phyloP scores from a whole-genome alignment of 768 basidiomycete genomes.

The Tricholoma sp. region DNA sequence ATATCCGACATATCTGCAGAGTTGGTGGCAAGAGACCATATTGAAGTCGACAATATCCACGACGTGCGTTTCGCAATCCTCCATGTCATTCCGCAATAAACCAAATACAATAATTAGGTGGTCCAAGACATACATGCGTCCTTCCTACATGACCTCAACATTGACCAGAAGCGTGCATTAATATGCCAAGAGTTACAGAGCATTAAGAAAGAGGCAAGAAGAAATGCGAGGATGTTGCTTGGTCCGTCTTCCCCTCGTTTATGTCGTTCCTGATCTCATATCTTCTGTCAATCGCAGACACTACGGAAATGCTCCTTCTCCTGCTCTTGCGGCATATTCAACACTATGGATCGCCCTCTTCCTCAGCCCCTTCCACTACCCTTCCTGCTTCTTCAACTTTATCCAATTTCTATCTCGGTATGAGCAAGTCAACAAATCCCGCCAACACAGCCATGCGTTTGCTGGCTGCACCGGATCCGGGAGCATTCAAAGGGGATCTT shows the following conservation, averaged over 20 bases:
- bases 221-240: slow-evolving; percentile 49
- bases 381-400: slow-evolving; percentile 6
- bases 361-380: slow-evolving; percentile 7
- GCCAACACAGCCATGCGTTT: slow-evolving; percentile 49
- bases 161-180: slow-evolving; percentile 61
- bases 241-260: slow-evolving; percentile 33
- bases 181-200: slow-evolving; percentile 58
- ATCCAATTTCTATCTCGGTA: slow-evolving; percentile 15
- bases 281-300: slow-evolving; percentile 33
- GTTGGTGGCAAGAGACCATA: slow-evolving; percentile 64
- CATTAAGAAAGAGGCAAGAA: slow-evolving; percentile 32
- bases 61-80: slow-evolving; percentile 42
- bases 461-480: slow-evolving; percentile 51
- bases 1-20: slow-evolving; percentile 65
- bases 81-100: slow-evolving; percentile 2
- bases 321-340: slow-evolving; percentile 77
- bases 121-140: slow-evolving; percentile 45
- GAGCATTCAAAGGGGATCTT: slow-evolving; percentile 52
- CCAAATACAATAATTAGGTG: slow-evolving; percentile 30
- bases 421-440: slow-evolving; percentile 31
- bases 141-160: slow-evolving; percentile 62
- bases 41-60: slow-evolving; percentile 63
- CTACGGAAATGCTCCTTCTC: slow-evolving; percentile 73
- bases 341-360: slow-evolving; percentile 44
- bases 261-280: not conserved